These are phyloP conservation scores for Metschnikowia rubicola DNA, from an alignment of 805 yeast species.

Conservation along the genomic window DNA sequence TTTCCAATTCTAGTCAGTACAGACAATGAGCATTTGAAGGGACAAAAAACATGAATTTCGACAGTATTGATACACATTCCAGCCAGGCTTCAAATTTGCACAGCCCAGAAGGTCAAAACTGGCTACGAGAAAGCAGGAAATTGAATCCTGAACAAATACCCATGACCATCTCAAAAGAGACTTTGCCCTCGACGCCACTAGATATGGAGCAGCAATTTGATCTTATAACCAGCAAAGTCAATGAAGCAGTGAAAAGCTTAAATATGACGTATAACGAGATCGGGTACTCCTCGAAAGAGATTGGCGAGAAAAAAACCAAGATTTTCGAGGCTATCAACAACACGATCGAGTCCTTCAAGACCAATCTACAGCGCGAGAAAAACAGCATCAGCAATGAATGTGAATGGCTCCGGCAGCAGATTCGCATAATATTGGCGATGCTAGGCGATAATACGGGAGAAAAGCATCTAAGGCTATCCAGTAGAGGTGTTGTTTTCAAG, in stretches of 20 bases:
- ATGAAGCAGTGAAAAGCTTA: conserved; percentile 39
- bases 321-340: conserved; percentile 49
- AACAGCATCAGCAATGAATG: conserved; percentile 38
- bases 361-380: conserved; percentile 28
- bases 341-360: conserved; percentile 35
- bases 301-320: conserved; percentile 45
- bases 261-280: conserved; percentile 47
- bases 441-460: conserved; percentile 35
- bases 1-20: too few relatives aligned
- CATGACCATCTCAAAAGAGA: background rate
- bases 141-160: background rate
- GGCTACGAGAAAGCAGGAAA: background rate
- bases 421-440: conserved; percentile 38
- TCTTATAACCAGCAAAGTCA: conserved; percentile 31
- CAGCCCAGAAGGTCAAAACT: too few relatives aligned
- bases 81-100: too few relatives aligned
- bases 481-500: conserved; percentile 33
- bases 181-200: background rate
- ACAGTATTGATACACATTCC: too few relatives aligned
- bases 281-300: conserved; percentile 52
- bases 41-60: too few relatives aligned
- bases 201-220: conserved; percentile 25
- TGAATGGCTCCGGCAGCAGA: conserved; percentile 44
- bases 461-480: conserved; percentile 13
- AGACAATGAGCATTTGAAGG: too few relatives aligned